Conservation (phyloP, 805 yeast genomes). For the Saturnispora besseyi region DNA sequence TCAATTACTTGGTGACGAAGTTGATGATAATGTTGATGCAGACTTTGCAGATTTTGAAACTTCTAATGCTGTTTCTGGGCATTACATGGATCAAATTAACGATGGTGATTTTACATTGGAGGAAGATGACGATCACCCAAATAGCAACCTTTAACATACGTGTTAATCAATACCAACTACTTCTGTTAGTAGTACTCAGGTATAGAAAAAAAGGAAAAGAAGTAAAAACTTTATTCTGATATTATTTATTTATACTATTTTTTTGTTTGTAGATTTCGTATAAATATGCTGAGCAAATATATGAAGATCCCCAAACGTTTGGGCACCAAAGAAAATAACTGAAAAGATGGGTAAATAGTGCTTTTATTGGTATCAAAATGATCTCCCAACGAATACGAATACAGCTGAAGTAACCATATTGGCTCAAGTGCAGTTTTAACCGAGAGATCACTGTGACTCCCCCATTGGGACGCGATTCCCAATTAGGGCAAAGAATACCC, state of each 20-base stretch:
- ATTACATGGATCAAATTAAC: neutral
- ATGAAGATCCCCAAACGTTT: too few relatives aligned
- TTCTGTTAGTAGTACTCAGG: too few relatives aligned
- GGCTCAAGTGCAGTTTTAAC: neutral
- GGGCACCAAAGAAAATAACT: too few relatives aligned
- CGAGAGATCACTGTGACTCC: neutral
- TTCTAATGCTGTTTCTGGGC: conserved; percentile 2
- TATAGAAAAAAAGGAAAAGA: too few relatives aligned
- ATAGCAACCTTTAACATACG: too few relatives aligned
- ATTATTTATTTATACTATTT: too few relatives aligned
- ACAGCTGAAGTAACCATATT: neutral
- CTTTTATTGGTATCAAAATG: too few relatives aligned
- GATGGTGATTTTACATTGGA: neutral
- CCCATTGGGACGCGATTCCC: neutral
- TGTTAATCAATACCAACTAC: too few relatives aligned
- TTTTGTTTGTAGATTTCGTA: too few relatives aligned
- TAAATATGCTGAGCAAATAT: too few relatives aligned
- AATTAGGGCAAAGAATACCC: neutral
- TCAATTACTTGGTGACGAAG: conserved; percentile 30
- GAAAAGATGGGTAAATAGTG: too few relatives aligned
- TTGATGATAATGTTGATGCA: conserved; percentile 26
- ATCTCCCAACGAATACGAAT: neutral
- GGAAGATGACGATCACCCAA: neutral
- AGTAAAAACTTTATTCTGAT: too few relatives aligned
- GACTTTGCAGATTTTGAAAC: conserved; percentile 23